Evolutionary conservation across 2,329 filamentous ascomycete species (phyloP), one percentile per base, ranked within the genome.

Genomic region (Sporothrix phasma): DNA sequence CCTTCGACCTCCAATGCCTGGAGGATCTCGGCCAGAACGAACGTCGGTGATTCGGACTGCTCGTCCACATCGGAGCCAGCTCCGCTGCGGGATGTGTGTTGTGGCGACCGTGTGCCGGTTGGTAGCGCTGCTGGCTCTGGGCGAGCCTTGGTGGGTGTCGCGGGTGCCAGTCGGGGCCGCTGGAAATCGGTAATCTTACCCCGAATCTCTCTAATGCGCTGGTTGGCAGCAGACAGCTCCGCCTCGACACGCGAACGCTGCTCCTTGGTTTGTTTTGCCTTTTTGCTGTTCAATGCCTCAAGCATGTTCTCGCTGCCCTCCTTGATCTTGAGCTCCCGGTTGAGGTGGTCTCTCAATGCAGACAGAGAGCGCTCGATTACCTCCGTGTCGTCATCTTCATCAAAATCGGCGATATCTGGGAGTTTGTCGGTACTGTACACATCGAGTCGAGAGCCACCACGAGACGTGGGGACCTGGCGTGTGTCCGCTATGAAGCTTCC

Each of bases 221-320:
- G 80, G 75, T 96, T 97, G 26, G 92, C 95, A 41, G 91, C 88
- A 73, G 87, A 94, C 69, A 99, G 81, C 77, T 99, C 94, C 59
- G 89, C 88, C 77, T 99, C 90, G 31, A 92, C 89, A 70, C 84
- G 83, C 66, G 83, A 79, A 51, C 90, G 84, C 73, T 93, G 90
- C 66, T 93, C 93, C 73, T 92, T 95, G 67, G 89, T 89, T 74
- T 97, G 93, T 77, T 97, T 99, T 53, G 90, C 88, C 75, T 96
- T 97, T 76, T 99, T 99, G 51, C 87, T 84, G 74, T 97, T 91
- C 68, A 99, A 78, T 13, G 94, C 94, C 78, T 99, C 94, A 45
- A 99, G 81, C 84, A 99, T 87, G 74, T 99, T 99, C 79, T 99
- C 94, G 65, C 93, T 97, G 22, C 94, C 94, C 71, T 93, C 89